Conservation (phyloP, 495 filamentous ascomycete species). For the Podospora conica region DNA sequence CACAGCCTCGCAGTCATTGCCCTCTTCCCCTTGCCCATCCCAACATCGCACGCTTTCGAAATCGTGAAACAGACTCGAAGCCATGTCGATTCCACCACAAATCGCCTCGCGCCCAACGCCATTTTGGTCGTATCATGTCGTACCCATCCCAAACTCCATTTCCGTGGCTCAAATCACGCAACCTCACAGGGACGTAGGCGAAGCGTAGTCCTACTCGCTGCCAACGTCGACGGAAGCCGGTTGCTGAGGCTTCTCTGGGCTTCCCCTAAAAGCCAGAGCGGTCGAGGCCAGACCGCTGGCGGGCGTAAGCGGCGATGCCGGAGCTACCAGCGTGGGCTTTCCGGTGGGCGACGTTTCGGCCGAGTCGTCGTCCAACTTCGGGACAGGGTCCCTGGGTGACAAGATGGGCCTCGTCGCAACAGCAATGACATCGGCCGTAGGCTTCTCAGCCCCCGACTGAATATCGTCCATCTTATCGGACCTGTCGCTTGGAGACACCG, state of each 20-base stretch:
- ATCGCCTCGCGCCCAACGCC: neutral
- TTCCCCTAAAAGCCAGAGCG: slow-evolving; percentile 46
- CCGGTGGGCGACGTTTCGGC: slow-evolving; percentile 9
- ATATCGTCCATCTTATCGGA: slow-evolving; percentile 4
- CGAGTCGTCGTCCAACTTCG: neutral
- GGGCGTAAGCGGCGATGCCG: slow-evolving; percentile 17
- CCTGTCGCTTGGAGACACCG: neutral
- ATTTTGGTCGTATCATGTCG: slow-evolving; percentile 5
- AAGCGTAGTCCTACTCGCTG: slow-evolving; percentile 19
- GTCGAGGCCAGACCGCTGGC: slow-evolving; percentile 28
- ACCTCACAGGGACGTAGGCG: neutral
- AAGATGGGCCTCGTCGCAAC: slow-evolving; percentile 18
- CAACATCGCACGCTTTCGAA: neutral
- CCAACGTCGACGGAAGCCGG: slow-evolving; percentile 29
- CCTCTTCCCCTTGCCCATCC: neutral
- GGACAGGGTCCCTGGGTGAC: neutral
- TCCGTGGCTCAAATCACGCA: neutral
- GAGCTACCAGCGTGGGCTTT: neutral
- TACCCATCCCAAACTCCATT: neutral
- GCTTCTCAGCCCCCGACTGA: slow-evolving; percentile 17
- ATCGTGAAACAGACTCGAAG: neutral
- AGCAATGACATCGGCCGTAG: slow-evolving; percentile 25
- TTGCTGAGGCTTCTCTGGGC: slow-evolving; percentile 43
- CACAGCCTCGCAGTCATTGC: neutral
- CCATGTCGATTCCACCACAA: neutral